Percentiles rank a stretch among this genome's conserved stretches.
phyloP scores from a whole-genome alignment of 805 yeast species.

The Priceomyces castillae region DNA sequence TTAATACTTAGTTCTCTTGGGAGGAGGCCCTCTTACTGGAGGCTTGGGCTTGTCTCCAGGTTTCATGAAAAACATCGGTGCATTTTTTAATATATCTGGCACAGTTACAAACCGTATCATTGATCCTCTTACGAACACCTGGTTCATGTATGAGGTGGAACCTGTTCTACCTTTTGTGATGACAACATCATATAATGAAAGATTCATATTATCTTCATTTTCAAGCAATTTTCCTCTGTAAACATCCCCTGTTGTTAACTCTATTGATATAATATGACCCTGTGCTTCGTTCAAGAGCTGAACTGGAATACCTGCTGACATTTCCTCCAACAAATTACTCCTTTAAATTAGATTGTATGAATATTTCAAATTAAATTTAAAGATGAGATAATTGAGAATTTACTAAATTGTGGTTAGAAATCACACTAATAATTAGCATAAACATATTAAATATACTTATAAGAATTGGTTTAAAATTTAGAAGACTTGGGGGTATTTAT shows the following conservation, averaged over 20 bases:
- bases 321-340: constrained; percentile 14
- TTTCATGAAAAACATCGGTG: constrained; percentile 77
- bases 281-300: constrained; percentile 83
- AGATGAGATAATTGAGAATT: constrained; percentile 1
- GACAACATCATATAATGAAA: constrained; percentile 77
- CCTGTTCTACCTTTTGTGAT: constrained; percentile 73
- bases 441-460: too few relatives aligned
- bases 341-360: not conserved
- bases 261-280: constrained; percentile 84
- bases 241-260: constrained; percentile 78
- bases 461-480: too few relatives aligned
- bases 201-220: constrained; percentile 92
- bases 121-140: constrained; percentile 89
- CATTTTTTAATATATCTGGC: constrained; percentile 84
- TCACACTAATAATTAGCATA: too few relatives aligned
- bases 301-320: constrained; percentile 78
- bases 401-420: not conserved
- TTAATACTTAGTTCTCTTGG: constrained; percentile 30
- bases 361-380: not conserved
- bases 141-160: constrained; percentile 68
- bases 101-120: constrained; percentile 79
- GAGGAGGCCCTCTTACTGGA: constrained; percentile 63
- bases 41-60: constrained; percentile 63
- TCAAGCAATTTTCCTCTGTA: constrained; percentile 85
- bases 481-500: too few relatives aligned